Evolutionary conservation across 257 asterid species (phyloP).

Genomic region (Penstemon davidsonii): DNA sequence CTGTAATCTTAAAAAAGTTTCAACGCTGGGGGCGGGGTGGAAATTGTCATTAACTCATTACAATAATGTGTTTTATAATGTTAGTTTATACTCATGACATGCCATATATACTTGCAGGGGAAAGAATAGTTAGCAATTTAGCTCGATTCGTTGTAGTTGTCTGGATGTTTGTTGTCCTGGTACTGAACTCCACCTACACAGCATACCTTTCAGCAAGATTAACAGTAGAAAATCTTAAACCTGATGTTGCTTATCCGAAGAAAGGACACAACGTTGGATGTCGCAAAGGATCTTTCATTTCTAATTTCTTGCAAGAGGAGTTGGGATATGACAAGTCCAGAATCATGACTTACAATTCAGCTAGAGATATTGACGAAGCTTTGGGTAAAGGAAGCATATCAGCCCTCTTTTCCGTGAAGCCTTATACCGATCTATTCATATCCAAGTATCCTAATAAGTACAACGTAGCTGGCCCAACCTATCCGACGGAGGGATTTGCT

Average conservation of each 20-base stretch:
- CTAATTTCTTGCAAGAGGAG: slow-evolving; percentile 18
- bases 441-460: slow-evolving; percentile 34
- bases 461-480: slow-evolving; percentile 28
- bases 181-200: slow-evolving; percentile 36
- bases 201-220: slow-evolving; percentile 40
- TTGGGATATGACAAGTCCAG: slow-evolving; percentile 32
- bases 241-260: slow-evolving; percentile 24
- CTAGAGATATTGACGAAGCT: slow-evolving; percentile 30
- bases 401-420: slow-evolving; percentile 30
- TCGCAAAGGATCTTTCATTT: slow-evolving; percentile 37
- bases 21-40: too few species aligned
- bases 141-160: slow-evolving; percentile 39
- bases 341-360: slow-evolving; percentile 23
- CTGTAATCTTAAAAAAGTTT: too few species aligned
- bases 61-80: background rate
- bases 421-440: slow-evolving; percentile 27
- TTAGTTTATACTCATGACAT: background rate
- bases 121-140: slow-evolving; percentile 38
- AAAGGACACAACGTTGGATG: slow-evolving; percentile 35
- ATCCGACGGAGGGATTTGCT: slow-evolving; percentile 36
- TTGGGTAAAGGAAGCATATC: slow-evolving; percentile 38
- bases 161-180: slow-evolving; percentile 44
- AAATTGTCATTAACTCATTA: background rate
- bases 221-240: slow-evolving; percentile 35
- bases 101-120: slow-evolving; percentile 30